Evolutionary conservation across 2,329 filamentous ascomycete genomes (phyloP).

Genomic region (Cladophialophora exuberans): DNA sequence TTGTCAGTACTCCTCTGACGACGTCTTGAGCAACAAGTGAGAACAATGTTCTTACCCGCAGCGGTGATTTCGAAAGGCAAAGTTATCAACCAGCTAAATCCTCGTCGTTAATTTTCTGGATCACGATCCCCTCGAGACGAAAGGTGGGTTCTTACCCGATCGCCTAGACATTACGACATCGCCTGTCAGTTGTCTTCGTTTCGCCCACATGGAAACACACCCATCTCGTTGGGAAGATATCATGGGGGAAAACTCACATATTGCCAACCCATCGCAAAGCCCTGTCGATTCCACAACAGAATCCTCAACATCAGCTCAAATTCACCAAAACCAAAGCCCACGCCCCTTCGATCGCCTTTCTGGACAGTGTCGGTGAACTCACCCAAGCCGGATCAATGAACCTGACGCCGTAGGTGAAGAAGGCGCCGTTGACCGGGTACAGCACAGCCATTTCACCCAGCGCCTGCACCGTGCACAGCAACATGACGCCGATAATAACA

Average conservation of each 20-base stretch:
- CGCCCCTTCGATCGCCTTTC: no score
- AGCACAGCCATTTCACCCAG: constrained; percentile 88
- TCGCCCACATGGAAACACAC: no score
- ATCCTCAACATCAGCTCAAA: no score
- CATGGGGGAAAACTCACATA: constrained; percentile 51
- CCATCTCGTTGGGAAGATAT: no score
- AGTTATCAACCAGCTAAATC: constrained; percentile 85
- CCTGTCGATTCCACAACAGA: constrained; percentile 1
- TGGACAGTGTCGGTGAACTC: constrained; percentile 6
- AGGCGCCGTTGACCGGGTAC: constrained; percentile 89
- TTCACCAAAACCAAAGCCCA: no score
- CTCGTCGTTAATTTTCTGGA: no score
- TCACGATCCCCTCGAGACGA: no score
- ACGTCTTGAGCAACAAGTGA: no score
- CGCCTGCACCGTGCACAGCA: constrained; percentile 89
- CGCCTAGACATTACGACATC: constrained; percentile 44
- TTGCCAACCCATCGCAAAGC: constrained; percentile 95
- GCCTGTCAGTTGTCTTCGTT: no score
- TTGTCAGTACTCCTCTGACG: no score
- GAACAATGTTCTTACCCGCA: constrained; percentile 68
- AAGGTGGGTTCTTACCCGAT: no score
- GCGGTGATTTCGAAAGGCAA: constrained; percentile 85
- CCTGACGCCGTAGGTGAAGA: constrained; percentile 85
- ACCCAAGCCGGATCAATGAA: constrained; percentile 94
- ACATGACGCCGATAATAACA: constrained; percentile 69